Evolutionary conservation across 371 early-diverging fungal species (phyloP), one percentile per base, ranked within the genome.

Genomic region (Batkoa obscura): DNA sequence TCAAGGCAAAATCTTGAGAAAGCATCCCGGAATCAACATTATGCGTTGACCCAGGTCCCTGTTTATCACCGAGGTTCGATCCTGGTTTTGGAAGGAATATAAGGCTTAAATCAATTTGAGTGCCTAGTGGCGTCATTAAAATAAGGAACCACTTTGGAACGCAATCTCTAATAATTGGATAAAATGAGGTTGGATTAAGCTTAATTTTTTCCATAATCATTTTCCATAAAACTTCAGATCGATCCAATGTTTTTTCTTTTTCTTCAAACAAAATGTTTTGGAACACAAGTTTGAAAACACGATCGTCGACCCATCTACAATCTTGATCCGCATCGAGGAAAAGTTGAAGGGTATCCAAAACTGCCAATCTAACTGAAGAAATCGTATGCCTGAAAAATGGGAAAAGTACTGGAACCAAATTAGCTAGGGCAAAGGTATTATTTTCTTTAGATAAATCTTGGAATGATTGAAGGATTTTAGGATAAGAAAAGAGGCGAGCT

Each of bases 361-460:
- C 90, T 0, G 95, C 89, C 1, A 72, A 59, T 0, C 95, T 84
- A 2, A 97, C 97, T 33, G 83, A 74, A 0, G 81, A 73, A 47
- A 93, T 83, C 0, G 90, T 84, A 59, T 97, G 95, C 38, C 97
- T 79, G 67, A 97, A 88, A 65, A 94, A 94, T 6, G 90, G 90
- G 58, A 80, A 86, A 37, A 96, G 72, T 8, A 86, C 75, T 23
- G 94, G 92, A 3, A 91, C 80, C 15, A 90, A 71, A 12, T 72
- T 71, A 12, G 65, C 60, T 13, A 88, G 71, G n/a, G 79, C 71
- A 32, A 66, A 72, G 32, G 69, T 61, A 2, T 31, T 31, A 17
- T 41, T 34, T 17, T 43, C 30, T 33, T 33, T 42, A 45, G 63
- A 68, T 62, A 56, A 64, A 58, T 46, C 36, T 68, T 10, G 66